A percentile compares a stretch with the other conserved stretches of the same genome.
Conservation (phyloP, 2,329 filamentous ascomycete genomes). For the Cercospora sp. region DNA sequence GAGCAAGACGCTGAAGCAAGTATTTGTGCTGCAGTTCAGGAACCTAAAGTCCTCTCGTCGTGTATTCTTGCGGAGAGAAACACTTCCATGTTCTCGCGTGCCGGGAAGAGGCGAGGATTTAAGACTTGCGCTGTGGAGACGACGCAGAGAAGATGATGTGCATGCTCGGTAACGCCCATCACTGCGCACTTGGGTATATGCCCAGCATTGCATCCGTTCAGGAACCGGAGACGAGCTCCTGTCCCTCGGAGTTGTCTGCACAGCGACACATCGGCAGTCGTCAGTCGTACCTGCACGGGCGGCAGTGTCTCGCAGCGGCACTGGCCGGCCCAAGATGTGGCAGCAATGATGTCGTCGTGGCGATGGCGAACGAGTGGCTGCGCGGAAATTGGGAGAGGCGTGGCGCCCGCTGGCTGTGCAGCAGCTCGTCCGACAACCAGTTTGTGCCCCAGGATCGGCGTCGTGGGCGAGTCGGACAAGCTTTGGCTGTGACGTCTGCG, state of each 20-base stretch:
- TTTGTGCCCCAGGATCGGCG: background rate
- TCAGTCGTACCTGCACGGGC: background rate
- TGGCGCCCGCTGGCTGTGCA: background rate
- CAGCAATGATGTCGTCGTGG: background rate
- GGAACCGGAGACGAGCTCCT: background rate
- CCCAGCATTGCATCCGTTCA: background rate
- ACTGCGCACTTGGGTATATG: background rate
- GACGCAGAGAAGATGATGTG: background rate
- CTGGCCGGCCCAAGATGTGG: background rate
- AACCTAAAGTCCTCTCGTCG: background rate
- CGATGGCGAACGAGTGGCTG: background rate
- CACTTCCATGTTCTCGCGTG: background rate
- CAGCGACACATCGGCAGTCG: background rate
- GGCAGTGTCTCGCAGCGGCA: background rate
- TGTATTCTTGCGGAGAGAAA: background rate
- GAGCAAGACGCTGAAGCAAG: background rate
- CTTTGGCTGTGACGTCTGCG: constrained; percentile 5
- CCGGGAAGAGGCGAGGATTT: background rate
- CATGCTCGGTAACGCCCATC: background rate
- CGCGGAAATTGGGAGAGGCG: background rate
- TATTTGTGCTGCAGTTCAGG: background rate
- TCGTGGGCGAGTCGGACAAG: constrained; percentile 1
- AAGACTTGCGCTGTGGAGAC: background rate
- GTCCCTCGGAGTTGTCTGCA: background rate
- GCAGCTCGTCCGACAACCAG: background rate